Percentiles rank a stretch among this genome's conserved stretches.
phyloP scores from a whole-genome alignment of 176 grass and related monocot genomes.

The Carex myosuroides region DNA sequence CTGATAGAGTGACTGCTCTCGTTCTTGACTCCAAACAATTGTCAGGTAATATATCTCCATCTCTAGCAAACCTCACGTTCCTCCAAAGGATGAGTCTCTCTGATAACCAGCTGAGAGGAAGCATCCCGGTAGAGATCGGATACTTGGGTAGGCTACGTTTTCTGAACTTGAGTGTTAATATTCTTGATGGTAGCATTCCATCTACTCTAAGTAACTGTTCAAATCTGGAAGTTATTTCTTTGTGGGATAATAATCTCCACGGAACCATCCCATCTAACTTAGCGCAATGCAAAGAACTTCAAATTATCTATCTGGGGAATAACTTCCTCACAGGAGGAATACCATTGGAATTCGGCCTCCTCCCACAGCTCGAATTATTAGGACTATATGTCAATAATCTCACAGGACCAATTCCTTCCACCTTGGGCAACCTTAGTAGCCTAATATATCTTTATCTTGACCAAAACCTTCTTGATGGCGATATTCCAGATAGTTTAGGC shows the following conservation, averaged over 20 bases:
- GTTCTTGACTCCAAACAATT: background rate
- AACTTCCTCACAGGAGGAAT: constrained; percentile 18
- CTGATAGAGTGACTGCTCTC: constrained; percentile 21
- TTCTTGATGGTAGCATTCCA: constrained; percentile 22
- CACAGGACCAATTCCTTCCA: too few species aligned
- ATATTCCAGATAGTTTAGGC: too few species aligned
- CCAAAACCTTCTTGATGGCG: too few species aligned
- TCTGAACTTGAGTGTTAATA: constrained; percentile 2
- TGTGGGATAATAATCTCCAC: constrained; percentile 12
- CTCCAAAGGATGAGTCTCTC: constrained; percentile 23
- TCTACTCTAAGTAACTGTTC: constrained; percentile 19
- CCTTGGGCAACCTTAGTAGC: too few species aligned
- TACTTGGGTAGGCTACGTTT: background rate
- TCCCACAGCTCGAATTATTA: background rate
- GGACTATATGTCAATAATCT: background rate
- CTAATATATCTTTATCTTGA: too few species aligned
- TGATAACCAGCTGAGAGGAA: constrained; percentile 16
- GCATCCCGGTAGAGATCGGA: constrained; percentile 15
- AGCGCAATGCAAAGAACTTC: background rate
- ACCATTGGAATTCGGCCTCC: background rate
- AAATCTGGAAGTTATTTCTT: background rate
- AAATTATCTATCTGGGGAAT: too few species aligned
- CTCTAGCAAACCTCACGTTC: constrained; percentile 35
- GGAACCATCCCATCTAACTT: constrained; percentile 23
- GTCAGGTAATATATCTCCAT: background rate